These are phyloP conservation scores for Penicillium sp. DNA, from an alignment of 2,329 filamentous ascomycete species.

Conservation along the genomic window DNA sequence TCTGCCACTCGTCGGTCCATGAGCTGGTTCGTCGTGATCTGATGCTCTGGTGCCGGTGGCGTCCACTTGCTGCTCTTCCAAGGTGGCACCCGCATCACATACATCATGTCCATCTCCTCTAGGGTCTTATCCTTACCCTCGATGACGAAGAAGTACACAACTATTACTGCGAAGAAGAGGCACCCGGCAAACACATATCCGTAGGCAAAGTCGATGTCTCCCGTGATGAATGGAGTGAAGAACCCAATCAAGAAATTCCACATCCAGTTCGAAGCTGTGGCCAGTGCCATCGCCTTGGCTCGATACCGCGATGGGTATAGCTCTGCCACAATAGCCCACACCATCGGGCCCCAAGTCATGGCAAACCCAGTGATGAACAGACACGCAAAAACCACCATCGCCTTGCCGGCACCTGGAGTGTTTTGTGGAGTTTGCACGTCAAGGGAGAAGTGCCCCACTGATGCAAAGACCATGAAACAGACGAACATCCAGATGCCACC, in stretches of 20 bases:
- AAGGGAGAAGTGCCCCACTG: slow-evolving; percentile 52
- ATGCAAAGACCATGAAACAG: slow-evolving; percentile 66
- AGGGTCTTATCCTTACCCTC: slow-evolving; percentile 69
- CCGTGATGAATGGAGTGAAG: slow-evolving; percentile 76
- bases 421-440: slow-evolving; percentile 40
- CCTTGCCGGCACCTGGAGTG: slow-evolving; percentile 55
- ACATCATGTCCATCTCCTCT: slow-evolving; percentile 76
- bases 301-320: slow-evolving; percentile 50
- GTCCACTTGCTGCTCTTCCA: slow-evolving; percentile 56
- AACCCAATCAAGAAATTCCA: slow-evolving; percentile 74
- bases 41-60: slow-evolving; percentile 25
- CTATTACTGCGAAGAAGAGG: slow-evolving; percentile 61
- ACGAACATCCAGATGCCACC: slow-evolving; percentile 67
- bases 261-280: slow-evolving; percentile 72
- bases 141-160: slow-evolving; percentile 73
- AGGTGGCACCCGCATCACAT: slow-evolving; percentile 61
- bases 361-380: slow-evolving; percentile 73
- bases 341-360: slow-evolving; percentile 65
- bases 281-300: slow-evolving; percentile 73
- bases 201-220: slow-evolving; percentile 69
- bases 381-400: slow-evolving; percentile 70
- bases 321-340: slow-evolving; percentile 50
- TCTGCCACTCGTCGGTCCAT: slow-evolving; percentile 24
- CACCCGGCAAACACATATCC: slow-evolving; percentile 76
- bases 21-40: slow-evolving; percentile 26